These are phyloP conservation scores for Puccinia hordei DNA, from an alignment of 1,284 basidiomycete species.

Conservation along the genomic window DNA sequence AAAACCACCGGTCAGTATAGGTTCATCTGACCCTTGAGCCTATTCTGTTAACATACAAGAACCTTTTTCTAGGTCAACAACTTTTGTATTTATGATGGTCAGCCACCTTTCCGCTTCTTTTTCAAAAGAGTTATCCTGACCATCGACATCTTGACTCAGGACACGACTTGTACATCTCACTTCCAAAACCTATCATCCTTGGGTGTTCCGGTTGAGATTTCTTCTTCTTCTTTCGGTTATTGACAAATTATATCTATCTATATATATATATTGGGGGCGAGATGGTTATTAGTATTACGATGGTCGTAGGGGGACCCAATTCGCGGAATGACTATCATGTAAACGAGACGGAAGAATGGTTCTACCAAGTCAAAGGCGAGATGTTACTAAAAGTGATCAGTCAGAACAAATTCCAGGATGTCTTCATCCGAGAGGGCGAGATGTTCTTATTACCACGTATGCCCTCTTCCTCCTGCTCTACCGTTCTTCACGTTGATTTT, in stretches of 20 bases:
- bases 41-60: background rate
- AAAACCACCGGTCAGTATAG: slow-evolving; percentile 74
- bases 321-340: slow-evolving; percentile 87
- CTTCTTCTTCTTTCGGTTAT: no score
- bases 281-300: slow-evolving; percentile 65
- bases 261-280: no score
- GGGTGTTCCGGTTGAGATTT: no score
- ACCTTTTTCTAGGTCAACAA: slow-evolving; percentile 58
- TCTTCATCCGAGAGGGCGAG: slow-evolving; percentile 86
- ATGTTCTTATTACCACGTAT: slow-evolving; percentile 91
- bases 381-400: slow-evolving; percentile 88
- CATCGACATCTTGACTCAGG: background rate
- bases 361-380: slow-evolving; percentile 83
- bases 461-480: slow-evolving; percentile 52
- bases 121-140: background rate
- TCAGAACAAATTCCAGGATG: slow-evolving; percentile 80
- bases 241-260: no score
- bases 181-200: no score
- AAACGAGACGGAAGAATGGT: slow-evolving; percentile 97
- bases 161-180: slow-evolving; percentile 25
- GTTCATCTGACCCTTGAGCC: background rate
- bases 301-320: slow-evolving; percentile 91
- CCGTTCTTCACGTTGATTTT: background rate
- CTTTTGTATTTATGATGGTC: slow-evolving; percentile 76
- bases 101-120: slow-evolving; percentile 52